phyloP scores from a whole-genome alignment of 1,139 yeast species.

The Torulaspora globosa region DNA sequence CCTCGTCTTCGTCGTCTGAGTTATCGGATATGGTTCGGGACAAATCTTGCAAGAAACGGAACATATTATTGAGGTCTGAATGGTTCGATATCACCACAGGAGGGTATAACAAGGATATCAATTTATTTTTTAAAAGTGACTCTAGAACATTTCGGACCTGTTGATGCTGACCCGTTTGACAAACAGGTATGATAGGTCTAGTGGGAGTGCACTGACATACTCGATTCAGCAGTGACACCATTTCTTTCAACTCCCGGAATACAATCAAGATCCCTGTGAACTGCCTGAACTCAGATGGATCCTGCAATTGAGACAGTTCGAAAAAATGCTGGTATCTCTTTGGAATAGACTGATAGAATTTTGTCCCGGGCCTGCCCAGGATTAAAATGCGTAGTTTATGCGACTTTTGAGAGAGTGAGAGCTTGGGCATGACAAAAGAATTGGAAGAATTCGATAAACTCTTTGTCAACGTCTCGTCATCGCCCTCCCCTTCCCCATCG shows the following conservation, averaged over 20 bases:
- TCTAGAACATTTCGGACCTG: constrained; percentile 28
- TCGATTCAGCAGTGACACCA: constrained; percentile 26
- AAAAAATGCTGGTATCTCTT: constrained; percentile 24
- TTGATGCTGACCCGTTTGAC: constrained; percentile 29
- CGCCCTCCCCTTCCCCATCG: constrained; percentile 16
- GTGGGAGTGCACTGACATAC: constrained; percentile 22
- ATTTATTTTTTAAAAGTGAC: constrained; percentile 21
- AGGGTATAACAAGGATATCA: constrained; percentile 26
- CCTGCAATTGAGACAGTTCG: constrained; percentile 21
- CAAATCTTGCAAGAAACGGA: constrained; percentile 19
- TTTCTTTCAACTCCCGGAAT: constrained; percentile 28
- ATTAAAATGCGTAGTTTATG: constrained; percentile 24
- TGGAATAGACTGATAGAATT: constrained; percentile 28
- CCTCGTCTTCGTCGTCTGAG: constrained; percentile 15
- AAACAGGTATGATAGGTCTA: constrained; percentile 27
- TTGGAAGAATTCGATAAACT: constrained; percentile 30
- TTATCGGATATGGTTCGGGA: constrained; percentile 15
- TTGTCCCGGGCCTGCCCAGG: constrained; percentile 28
- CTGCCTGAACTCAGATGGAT: constrained; percentile 18
- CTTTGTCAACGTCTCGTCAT: constrained; percentile 27
- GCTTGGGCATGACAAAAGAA: constrained; percentile 37
- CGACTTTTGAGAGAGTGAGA: constrained; percentile 24
- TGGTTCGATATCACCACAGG: constrained; percentile 27
- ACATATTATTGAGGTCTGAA: constrained; percentile 24
- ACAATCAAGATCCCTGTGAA: constrained; percentile 29